These are phyloP conservation scores for Pseudoscleropodium purum DNA, from an alignment of 225 moss, liverwort and hornwort species.

Conservation along the genomic window DNA sequence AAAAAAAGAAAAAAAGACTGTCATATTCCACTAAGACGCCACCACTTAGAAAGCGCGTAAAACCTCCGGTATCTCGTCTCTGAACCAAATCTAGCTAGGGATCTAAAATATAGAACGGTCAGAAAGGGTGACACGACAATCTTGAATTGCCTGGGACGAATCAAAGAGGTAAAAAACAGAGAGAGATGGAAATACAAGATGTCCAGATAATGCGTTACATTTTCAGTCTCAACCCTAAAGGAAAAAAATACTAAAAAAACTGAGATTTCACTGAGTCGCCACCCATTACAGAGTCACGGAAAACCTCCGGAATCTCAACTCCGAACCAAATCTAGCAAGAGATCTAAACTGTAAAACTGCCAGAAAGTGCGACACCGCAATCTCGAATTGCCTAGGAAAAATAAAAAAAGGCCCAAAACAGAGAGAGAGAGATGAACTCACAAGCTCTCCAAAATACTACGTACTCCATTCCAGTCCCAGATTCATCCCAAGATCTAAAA, in stretches of 20 bases:
- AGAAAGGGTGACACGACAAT: neutral
- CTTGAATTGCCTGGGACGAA: neutral
- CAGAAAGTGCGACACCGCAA: neutral
- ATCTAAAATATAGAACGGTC: neutral
- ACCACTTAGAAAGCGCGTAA: neutral
- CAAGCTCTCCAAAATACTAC: neutral
- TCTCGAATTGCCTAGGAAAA: neutral
- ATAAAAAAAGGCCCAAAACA: neutral
- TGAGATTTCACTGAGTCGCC: neutral
- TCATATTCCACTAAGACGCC: neutral
- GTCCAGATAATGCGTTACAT: neutral
- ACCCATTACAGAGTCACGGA: neutral
- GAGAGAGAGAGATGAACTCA: neutral
- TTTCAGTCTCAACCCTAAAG: neutral
- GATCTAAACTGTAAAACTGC: neutral
- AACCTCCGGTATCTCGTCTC: neutral
- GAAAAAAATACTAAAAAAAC: too few species aligned
- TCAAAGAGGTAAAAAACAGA: neutral
- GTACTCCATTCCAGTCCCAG: neutral
- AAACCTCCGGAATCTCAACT: neutral
- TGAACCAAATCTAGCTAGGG: neutral
- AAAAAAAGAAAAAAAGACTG: too few species aligned
- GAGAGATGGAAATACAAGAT: neutral
- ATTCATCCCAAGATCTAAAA: neutral
- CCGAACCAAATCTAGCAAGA: neutral